A percentile compares a stretch with the other conserved stretches of the same genome.
Conservation (phyloP, 768 basidiomycete species). For the Termitomyces eurrhizus region DNA sequence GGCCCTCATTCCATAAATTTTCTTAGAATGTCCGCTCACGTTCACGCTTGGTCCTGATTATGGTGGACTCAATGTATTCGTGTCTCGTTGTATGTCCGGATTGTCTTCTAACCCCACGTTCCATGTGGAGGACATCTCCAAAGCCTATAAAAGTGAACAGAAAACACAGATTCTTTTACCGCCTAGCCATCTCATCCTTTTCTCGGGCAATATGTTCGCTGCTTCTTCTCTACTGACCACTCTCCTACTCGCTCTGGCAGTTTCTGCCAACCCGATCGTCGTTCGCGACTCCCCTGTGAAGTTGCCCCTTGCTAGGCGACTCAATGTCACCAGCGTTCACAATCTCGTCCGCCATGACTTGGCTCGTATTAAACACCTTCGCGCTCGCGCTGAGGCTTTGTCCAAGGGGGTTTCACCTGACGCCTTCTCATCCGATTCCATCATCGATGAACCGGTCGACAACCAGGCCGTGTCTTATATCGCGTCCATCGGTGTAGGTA, state of each 20-base stretch:
- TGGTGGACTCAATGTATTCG: neutral
- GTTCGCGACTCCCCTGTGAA: constrained; percentile 38
- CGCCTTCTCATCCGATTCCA: constrained; percentile 16
- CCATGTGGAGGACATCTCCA: neutral
- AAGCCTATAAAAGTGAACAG: constrained; percentile 11
- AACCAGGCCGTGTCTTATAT: constrained; percentile 40
- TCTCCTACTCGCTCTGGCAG: constrained; percentile 42
- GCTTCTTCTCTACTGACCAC: constrained; percentile 37
- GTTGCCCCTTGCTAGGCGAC: constrained; percentile 46
- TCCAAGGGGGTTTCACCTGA: constrained; percentile 20
- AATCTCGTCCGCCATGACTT: constrained; percentile 50
- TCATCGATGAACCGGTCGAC: constrained; percentile 36
- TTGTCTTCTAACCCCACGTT: neutral
- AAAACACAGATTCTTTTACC: neutral
- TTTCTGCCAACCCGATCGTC: constrained; percentile 41
- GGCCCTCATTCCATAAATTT: neutral
- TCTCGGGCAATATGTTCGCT: constrained; percentile 29
- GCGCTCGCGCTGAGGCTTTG: constrained; percentile 32
- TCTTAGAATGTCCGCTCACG: neutral
- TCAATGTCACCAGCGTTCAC: constrained; percentile 30
- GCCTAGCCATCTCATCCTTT: neutral
- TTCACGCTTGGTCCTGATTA: neutral
- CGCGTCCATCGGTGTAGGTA: constrained; percentile 49
- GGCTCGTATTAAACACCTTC: constrained; percentile 42
- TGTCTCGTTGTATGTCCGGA: neutral